These are phyloP conservation scores for Carnegiea gigantea DNA, from an alignment of 179 eudicot species.

Conservation along the genomic window DNA sequence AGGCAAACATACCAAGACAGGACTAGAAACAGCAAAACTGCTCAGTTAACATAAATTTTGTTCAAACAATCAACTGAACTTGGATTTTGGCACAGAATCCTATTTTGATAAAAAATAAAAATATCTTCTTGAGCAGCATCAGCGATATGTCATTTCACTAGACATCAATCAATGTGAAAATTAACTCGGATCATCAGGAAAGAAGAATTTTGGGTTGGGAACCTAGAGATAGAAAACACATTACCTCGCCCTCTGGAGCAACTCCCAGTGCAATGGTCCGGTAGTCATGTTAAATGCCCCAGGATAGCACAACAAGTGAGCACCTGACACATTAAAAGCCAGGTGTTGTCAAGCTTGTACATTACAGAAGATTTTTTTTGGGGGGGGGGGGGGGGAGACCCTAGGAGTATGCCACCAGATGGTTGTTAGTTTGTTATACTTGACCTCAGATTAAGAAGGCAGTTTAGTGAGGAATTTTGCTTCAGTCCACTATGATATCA, in stretches of 20 bases:
- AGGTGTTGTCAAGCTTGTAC: not conserved
- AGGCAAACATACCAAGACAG: too few relatives aligned
- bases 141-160: too few relatives aligned
- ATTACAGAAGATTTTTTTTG: not conserved
- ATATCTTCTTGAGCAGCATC: too few relatives aligned
- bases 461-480: not conserved
- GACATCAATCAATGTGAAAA: not conserved
- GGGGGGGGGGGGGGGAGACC: not conserved
- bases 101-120: too few relatives aligned
- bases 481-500: not conserved
- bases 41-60: too few relatives aligned
- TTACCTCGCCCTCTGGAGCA: conserved; percentile 92
- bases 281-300: conserved; percentile 98
- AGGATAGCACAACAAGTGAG: conserved; percentile 73
- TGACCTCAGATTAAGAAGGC: not conserved
- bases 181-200: not conserved
- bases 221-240: not conserved
- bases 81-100: too few relatives aligned
- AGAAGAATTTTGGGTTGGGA: conserved; percentile 10
- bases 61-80: too few relatives aligned
- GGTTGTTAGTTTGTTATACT: not conserved
- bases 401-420: not conserved
- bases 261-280: conserved; percentile 98
- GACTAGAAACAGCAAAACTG: too few relatives aligned
- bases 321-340: conserved; percentile 44